Evolutionary conservation across 768 basidiomycete genomes (phyloP), one percentile per base, ranked within the genome.

Genomic region (Macrolepiota dolichaula): DNA sequence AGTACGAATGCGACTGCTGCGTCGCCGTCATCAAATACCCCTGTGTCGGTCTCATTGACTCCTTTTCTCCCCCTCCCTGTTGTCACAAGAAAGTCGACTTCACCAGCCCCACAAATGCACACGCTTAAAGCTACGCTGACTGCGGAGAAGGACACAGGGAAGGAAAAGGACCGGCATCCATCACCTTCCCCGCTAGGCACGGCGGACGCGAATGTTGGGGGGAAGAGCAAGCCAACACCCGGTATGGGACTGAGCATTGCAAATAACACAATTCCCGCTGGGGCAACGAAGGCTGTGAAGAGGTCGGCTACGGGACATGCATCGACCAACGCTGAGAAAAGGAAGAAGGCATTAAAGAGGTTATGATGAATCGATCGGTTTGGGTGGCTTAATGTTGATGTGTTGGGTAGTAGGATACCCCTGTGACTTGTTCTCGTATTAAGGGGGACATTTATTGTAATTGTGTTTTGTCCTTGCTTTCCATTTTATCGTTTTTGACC

Each of bases 271-370:
- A 69, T 70, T 1, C 63, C 73, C 12, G 68, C 76, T 1, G 66
- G 74, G 54, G 62, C 77, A 4, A 70, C 81, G 9, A 92, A 91
- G 70, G 83, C 88, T 0, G 80, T 89, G 55, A 92, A 92, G 73
- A 77, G 91, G 53, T 79, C 85, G 15, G 85, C 88, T 1, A 81
- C 85, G 0, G 80, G 81, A 1, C 76, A 74, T 11, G 78, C 72
- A 0, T 70, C 75, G 4, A 81, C 79, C 2, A 85, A 85, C 1
- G 85, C 83, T 2, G 91, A 92, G 74, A 94, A 94, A 77, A 79
- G 92, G 72, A 94, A 94, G 82, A 94, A 93, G 79, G 92, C 92
- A 3, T 74, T 94, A 66, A 94, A 91, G 74, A 79, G 92, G 64
- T 73, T 94, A 72, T 94, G 42, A 55, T n/a, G n/a, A n/a, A n/a